Base-by-base conservation (phyloP, 1,139 yeast species). In the Pichia sp. region DNA sequence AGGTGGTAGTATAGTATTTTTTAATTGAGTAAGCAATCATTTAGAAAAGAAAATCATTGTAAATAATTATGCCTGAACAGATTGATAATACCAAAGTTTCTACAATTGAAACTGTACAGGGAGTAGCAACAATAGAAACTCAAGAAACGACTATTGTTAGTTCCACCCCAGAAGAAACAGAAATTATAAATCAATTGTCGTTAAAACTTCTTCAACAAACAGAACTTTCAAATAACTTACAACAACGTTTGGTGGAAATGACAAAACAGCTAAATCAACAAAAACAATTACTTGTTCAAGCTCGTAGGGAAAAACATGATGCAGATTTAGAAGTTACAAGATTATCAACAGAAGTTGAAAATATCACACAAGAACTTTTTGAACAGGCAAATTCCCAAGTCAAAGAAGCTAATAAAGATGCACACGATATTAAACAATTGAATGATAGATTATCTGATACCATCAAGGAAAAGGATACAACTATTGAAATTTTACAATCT, bases 351-450 rank as follows among this genome's bases (percentile, higher is more conserved):
- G 95, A 87, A 60, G 83, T 86, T 28, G 92, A 84, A 59, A 95
- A 86, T 38, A 67, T 87, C 44, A 76, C 87, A 1, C 87, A 81
- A 2, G 78, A 87, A 2, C 65, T 86, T 37, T 86, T 86, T 60
- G 82, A 78, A 55, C 46, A 85, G 58, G 95, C 95, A 23, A 85
- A 85, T 59, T 72, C 73, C 41, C 84, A 83, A 85, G 95, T 86
- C 12, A 76, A 79, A 48, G 76, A 76, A 53, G 94, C 92, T 1
- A 75, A 82, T 47, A 57, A 62, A 10, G 68, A 64, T 43, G 65
- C 67, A 6, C 64, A 66, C 26, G 64, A 61, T 25, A 57, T 59
- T 48, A 65, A 63, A 43, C 53, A 59, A 35, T 56, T 63, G 39
- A 82, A 80, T 56, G 66, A 71, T 42, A 80, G 77, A 55, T 66